Conservation (phyloP, 1,139 yeast species). For the Zygosaccharomyces sapae region DNA sequence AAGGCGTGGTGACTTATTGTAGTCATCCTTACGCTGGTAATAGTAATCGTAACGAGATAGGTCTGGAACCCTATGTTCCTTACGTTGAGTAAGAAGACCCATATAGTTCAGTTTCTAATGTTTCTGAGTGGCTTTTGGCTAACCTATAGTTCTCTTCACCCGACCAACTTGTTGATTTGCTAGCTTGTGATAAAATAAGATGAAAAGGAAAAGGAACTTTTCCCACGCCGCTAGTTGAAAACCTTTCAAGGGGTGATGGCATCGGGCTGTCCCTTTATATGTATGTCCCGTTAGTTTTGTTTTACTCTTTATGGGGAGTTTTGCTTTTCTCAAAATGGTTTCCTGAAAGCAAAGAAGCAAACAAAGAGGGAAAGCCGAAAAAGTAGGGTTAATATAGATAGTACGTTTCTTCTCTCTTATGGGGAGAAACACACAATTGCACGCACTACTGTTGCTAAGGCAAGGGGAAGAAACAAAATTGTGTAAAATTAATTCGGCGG, state of each 20-base stretch:
- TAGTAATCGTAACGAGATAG: conserved; percentile 36
- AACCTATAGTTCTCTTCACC: no score
- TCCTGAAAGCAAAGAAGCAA: not conserved
- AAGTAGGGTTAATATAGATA: no score
- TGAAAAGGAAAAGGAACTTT: not conserved
- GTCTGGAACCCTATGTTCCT: conserved; percentile 33
- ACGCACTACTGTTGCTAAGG: no score
- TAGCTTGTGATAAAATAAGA: no score
- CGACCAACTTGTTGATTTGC: no score
- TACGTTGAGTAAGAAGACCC: conserved; percentile 9
- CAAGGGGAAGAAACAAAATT: no score
- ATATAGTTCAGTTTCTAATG: no score
- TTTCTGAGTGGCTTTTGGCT: no score
- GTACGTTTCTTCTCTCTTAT: no score
- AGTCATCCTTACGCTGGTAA: conserved; percentile 28
- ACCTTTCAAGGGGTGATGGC: not conserved
- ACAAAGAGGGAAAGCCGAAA: not conserved
- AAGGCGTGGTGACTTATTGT: conserved; percentile 22
- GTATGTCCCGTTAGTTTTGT: conserved; percentile 1
- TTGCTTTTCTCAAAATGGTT: conserved; percentile 4
- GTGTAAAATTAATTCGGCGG: no score
- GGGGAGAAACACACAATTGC: no score
- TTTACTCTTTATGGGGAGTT: conserved; percentile 6
- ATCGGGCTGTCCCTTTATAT: conserved; percentile 2
- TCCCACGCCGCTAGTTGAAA: not conserved